Evolutionary conservation across 305 asterid genomes (phyloP).

Genomic region (Ajuga reptans): DNA sequence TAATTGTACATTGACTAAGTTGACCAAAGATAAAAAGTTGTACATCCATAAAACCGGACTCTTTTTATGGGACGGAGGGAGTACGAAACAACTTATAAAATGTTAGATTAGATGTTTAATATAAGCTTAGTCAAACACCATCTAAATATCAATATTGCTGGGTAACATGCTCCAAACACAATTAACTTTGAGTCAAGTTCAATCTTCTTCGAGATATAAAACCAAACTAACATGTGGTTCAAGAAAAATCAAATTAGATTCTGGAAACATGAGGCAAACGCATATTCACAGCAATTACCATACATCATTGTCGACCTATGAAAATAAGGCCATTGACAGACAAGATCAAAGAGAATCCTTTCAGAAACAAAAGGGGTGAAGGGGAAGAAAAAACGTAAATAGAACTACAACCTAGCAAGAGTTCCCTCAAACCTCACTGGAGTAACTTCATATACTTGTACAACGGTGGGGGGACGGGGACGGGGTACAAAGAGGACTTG

Average conservation of each 20-base stretch:
- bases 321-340: background rate
- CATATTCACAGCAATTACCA: background rate
- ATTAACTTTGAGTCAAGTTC: too few species aligned
- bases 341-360: background rate
- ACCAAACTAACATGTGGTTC: too few species aligned
- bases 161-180: too few species aligned
- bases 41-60: too few species aligned
- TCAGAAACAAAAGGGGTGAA: background rate
- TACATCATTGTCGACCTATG: background rate
- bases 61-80: too few species aligned
- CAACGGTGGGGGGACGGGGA: background rate
- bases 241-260: background rate
- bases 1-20: too few species aligned
- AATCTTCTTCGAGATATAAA: too few species aligned
- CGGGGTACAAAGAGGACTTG: background rate
- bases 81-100: too few species aligned
- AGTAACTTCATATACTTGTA: background rate
- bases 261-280: background rate
- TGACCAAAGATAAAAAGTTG: too few species aligned
- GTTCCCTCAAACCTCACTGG: background rate
- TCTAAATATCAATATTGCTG: too few species aligned
- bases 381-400: background rate
- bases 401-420: background rate
- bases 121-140: too few species aligned
- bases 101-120: too few species aligned